Evolutionary conservation across 371 early-diverging fungal species (phyloP), one percentile per base, ranked within the genome.

Genomic region (Apophysomyces ossiformis): DNA sequence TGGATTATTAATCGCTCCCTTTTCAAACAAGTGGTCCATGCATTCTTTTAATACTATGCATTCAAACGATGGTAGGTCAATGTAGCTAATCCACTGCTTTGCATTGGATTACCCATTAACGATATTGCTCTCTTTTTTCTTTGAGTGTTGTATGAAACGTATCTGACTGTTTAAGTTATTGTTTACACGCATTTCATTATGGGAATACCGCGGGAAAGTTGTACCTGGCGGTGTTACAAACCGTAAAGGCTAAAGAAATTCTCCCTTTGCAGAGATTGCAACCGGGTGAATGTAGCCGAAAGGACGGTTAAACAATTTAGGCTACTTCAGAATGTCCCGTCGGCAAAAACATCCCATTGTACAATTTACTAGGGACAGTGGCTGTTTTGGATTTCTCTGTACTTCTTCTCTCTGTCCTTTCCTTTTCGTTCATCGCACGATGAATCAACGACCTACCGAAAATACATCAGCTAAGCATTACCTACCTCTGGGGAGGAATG

Each of bases 261-360:
- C 13, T 41, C 41, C 41, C 41, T 11, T 11, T 41, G 8, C 11
- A 41, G 11, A 41, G 8, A 13, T 41, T 41, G 8, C 11, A 13
- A 1, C 41, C 41, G 41, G 41, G 8, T 41, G 13, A 50, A 50
- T 9, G 9, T 18, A 50, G 16, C 54, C 21, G 21, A 21, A 21
- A 5, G 7, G 6, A 50, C 54, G 54, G 54, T 11, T 21, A 50
- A 50, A 50, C 54, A 50, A 21, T 50, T 50, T 50, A 50, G 54
- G 54, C 54, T 50, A 9, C 54, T 50, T 50, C 54, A 50, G 21
- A n/a, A 47, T 26, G 21, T 41, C 54, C 54, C 54, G 54, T 50
- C 54, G 54, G 54, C 54, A 8, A 50, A 50, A 50, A 50, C 54
- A 50, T 9, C 54, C 21, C 21, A 50, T 21, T 50, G 54, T 50